Base-by-base conservation (phyloP, 2,329 filamentous ascomycete genomes). In the Aureobasidium sp. region DNA sequence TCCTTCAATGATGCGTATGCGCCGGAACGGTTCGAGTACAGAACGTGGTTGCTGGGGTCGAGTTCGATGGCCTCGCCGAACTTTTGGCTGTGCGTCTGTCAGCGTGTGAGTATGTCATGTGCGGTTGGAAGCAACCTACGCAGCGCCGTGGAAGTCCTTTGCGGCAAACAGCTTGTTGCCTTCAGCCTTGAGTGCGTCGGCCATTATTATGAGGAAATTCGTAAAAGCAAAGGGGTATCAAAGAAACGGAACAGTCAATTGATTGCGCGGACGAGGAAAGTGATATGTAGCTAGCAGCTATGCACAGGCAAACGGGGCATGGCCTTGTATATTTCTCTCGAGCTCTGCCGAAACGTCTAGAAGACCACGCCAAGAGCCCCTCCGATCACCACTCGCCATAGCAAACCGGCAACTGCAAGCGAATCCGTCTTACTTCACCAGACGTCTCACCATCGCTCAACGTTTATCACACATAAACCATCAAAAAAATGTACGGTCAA, bases 111-210 rank as follows among this genome's bases (percentile, higher is more conserved):
- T 69, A 68, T 31, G 48, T 64, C 41, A 58, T 45, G 7, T 14
- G n/a, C 4, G 39, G 4, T 22, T 9, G 5, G 3, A 6, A 37
- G 36, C 51, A 39, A 86, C 90, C 78, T 84, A 97, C 93, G 96
- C 86, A 73, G 94, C 94, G 76, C 93, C 91, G 72, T 91, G 84
- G 76, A 96, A 99, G 78, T 97, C 91, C 84, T 97, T 97, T 66
- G 90, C 91, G 68, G 91, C 88, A 77, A 99, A 99, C 78, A 95
- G 92, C 82, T 96, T 96, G 83, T 99, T 99, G 81, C 93, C 94
- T 75, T 94, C 88, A 72, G 92, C 91, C 83, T 99, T 99, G 72
- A 99, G 86, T 84, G 93, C 83, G 77, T 88, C 85, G 67, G 85
- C 84, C 85, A 87, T 70, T 25, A 53, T 61, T 44, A 59, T 20